phyloP scores from a whole-genome alignment of 1,284 basidiomycete genomes.

The Puccinia hordei region DNA sequence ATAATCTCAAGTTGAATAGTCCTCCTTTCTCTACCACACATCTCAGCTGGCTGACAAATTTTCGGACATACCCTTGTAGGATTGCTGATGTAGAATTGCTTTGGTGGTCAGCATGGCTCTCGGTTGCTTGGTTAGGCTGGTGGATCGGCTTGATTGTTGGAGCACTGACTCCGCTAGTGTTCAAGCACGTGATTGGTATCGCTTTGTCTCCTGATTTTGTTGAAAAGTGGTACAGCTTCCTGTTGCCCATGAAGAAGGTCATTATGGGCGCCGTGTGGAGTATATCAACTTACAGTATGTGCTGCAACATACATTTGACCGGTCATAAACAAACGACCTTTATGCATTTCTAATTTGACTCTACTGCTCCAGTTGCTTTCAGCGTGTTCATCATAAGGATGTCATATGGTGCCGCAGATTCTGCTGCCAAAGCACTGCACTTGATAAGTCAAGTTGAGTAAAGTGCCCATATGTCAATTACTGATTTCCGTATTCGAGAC shows the following conservation, averaged over 20 bases:
- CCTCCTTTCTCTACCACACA: neutral
- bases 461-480: neutral
- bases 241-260: conserved; percentile 46
- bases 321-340: neutral
- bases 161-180: conserved; percentile 60
- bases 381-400: conserved; percentile 48
- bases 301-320: neutral
- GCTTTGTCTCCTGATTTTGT: conserved; percentile 69
- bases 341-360: neutral
- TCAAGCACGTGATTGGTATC: conserved; percentile 68
- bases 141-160: conserved; percentile 74
- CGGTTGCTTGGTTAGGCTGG: conserved; percentile 79
- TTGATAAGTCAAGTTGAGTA: conserved; percentile 19
- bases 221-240: conserved; percentile 62
- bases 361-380: conserved; percentile 53
- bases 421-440: neutral
- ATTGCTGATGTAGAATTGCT: conserved; percentile 36
- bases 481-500: neutral
- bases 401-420: conserved; percentile 27
- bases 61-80: neutral
- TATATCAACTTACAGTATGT: conserved; percentile 20
- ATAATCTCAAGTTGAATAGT: conserved; percentile 38
- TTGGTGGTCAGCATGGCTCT: conserved; percentile 66
- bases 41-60: neutral
- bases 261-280: conserved; percentile 50